These are phyloP conservation scores for Vicia faba DNA, from an alignment of 306 rosid genomes.

Conservation along the genomic window DNA sequence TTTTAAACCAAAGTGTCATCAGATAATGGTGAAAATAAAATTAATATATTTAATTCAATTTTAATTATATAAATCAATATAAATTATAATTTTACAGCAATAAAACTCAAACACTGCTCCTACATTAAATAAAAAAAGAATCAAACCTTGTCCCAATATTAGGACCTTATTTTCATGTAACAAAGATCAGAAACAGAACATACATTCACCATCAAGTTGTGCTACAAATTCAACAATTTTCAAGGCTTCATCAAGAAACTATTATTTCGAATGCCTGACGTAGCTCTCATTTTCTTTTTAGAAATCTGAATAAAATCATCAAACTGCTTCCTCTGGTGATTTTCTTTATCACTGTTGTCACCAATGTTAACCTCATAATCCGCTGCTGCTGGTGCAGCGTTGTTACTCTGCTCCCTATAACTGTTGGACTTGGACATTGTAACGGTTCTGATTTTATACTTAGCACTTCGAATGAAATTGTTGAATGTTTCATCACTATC, in stretches of 20 bases:
- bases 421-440: slow-evolving; percentile 32
- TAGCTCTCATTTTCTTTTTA: slow-evolving; percentile 43
- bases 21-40: neutral
- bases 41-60: neutral
- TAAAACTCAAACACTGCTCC: neutral
- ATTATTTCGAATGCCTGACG: slow-evolving; percentile 40
- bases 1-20: neutral
- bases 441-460: slow-evolving; percentile 33
- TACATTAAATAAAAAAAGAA: neutral
- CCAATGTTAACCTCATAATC: slow-evolving; percentile 10
- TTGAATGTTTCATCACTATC: slow-evolving; percentile 43
- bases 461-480: slow-evolving; percentile 40
- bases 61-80: slow-evolving; percentile 4
- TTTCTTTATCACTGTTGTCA: slow-evolving; percentile 13
- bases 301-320: slow-evolving; percentile 48
- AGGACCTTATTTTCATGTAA: slow-evolving; percentile 15
- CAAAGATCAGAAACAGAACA: neutral
- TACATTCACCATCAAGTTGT: neutral
- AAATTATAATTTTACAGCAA: neutral
- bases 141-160: neutral
- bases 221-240: neutral
- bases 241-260: slow-evolving; percentile 26
- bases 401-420: slow-evolving; percentile 24
- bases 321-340: slow-evolving; percentile 41
- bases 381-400: neutral